Evolutionary conservation across 441 rosid species (phyloP), one percentile per base, ranked within the genome.

Genomic region (Breynia disticha): DNA sequence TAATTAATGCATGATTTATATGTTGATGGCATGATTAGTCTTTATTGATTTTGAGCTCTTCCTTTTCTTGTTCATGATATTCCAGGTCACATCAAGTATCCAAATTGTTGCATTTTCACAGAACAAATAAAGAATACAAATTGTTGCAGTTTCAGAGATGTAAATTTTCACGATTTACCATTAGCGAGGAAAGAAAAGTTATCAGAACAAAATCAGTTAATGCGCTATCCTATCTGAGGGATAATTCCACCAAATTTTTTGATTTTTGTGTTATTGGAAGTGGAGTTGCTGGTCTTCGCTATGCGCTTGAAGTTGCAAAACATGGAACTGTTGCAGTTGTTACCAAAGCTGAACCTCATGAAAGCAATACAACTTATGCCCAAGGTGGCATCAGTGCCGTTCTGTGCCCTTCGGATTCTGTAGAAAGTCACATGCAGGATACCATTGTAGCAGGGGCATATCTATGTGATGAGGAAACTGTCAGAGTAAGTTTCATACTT

Each of bases 351-450:
- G 97, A 91, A 76, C 97, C 95, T 68, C 91, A 88, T 61, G 97
- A 88, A 72, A 78, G 97, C 75, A 88, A 84, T 76, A 91, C 98
- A 54, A 88, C 81, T 75, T 91, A 91, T 74, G 97, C 97, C 47
- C 98, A 88, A 76, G 98, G 97, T 20, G 98, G 98, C 50, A 95
- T 88, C 61, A 91, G 97, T 67, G 98, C 98, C 0, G 98, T 88
- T 22, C 63, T 91, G 63, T 91, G 95, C 53, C 95, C 95, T 60
- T 67, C 73, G 50, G 98, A 91, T 72, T 91, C 98, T 45, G 97
- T 91, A 8, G 98, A 91, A 79, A 88, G 88, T 71, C 98, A 91
- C 75, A 76, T 91, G 91, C 94, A 72, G 71, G 97, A 91, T 64
- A 91, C 98, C 5, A 88, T 91, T 50, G 85, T 88, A 16, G 98